Percentiles rank a stretch among this genome's conserved stretches.
These are phyloP conservation scores for Pulveroboletus frians DNA, from an alignment of 768 basidiomycete species.

Conservation along the genomic window DNA sequence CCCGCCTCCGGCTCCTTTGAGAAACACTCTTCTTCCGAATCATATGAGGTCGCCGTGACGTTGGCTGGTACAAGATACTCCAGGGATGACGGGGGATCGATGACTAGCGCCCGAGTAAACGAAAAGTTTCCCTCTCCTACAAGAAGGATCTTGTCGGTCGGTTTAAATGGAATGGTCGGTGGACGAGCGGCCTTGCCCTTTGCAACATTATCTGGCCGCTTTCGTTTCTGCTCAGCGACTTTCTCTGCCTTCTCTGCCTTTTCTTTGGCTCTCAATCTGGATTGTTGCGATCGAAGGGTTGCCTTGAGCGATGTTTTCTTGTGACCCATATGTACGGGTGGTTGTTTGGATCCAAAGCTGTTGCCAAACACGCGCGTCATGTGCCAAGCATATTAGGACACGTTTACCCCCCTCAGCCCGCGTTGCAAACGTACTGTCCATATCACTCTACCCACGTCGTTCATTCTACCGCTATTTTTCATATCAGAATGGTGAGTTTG, in stretches of 20 bases:
- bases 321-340: constrained; percentile 32
- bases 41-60: constrained; percentile 82
- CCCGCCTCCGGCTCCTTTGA: constrained; percentile 78
- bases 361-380: constrained; percentile 24
- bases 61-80: constrained; percentile 56
- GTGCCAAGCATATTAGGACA: constrained; percentile 4
- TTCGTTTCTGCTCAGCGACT: constrained; percentile 39
- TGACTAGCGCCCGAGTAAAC: constrained; percentile 70
- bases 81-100: constrained; percentile 41
- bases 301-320: constrained; percentile 55
- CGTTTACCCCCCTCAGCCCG: constrained; percentile 12
- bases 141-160: constrained; percentile 65
- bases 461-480: constrained; percentile 20
- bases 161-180: constrained; percentile 59
- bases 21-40: constrained; percentile 69
- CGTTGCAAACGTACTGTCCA: not conserved
- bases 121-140: constrained; percentile 97
- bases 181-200: constrained; percentile 35
- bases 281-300: constrained; percentile 65
- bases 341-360: constrained; percentile 29
- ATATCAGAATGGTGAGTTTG: constrained; percentile 29
- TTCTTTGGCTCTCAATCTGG: constrained; percentile 57
- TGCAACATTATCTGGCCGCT: constrained; percentile 26
- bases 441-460: constrained; percentile 17
- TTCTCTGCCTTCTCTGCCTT: constrained; percentile 50